phyloP scores from a whole-genome alignment of 768 basidiomycete species.

The Mycena alexandri region DNA sequence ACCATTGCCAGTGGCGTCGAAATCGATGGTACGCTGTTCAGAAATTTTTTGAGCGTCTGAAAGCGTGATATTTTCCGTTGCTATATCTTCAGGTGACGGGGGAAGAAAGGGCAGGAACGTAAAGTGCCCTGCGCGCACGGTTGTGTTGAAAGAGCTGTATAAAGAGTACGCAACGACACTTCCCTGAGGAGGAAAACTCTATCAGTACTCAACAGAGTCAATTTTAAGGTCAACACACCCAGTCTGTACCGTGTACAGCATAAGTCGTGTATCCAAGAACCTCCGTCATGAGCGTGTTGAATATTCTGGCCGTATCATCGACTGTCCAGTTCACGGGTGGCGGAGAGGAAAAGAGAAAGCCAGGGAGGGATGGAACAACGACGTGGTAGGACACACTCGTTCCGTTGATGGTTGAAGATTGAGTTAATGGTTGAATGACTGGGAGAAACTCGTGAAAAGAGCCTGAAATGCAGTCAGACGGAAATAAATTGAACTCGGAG shows the following conservation, averaged over 20 bases:
- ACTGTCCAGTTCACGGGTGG: conserved; percentile 38
- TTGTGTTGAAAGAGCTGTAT: conserved; percentile 23
- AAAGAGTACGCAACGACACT: conserved; percentile 3
- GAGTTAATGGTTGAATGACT: not conserved
- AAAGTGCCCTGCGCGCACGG: conserved; percentile 26
- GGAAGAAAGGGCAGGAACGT: conserved; percentile 26
- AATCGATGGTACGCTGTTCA: too few relatives aligned
- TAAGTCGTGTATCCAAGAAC: conserved; percentile 42
- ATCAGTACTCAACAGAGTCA: too few relatives aligned
- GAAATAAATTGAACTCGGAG: too few relatives aligned
- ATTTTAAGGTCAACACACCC: too few relatives aligned
- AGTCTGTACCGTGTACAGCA: conserved; percentile 42
- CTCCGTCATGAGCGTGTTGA: conserved; percentile 43
- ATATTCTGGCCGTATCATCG: conserved; percentile 42
- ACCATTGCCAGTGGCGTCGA: too few relatives aligned
- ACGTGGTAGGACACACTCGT: conserved; percentile 18
- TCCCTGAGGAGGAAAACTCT: too few relatives aligned
- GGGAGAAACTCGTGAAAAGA: conserved; percentile 22
- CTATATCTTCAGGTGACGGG: conserved; percentile 9
- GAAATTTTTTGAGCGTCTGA: too few relatives aligned
- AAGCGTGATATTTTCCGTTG: conserved; percentile 15
- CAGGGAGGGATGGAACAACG: conserved; percentile 31
- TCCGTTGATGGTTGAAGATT: not conserved
- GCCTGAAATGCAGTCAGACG: too few relatives aligned
- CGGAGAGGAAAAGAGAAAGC: conserved; percentile 37